These are phyloP conservation scores for Leishmania gerbilli DNA, from an alignment of 208 protist genomes.

Conservation along the genomic window DNA sequence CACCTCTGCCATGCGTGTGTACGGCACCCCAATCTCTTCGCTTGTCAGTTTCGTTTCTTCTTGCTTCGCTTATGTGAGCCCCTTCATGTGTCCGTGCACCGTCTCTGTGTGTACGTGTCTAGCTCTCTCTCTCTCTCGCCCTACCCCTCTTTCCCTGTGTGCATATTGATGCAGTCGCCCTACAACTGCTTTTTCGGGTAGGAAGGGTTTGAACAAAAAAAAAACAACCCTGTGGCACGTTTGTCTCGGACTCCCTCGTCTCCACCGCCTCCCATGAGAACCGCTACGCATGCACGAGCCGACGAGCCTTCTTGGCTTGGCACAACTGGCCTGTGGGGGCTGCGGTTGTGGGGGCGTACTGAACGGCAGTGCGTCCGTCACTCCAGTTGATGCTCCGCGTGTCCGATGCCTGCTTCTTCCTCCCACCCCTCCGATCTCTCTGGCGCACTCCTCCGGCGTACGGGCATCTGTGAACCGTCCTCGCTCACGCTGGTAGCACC, in stretches of 20 bases:
- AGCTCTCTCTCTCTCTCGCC: too few relatives aligned
- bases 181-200: too few relatives aligned
- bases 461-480: background rate
- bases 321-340: background rate
- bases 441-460: background rate
- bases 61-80: too few relatives aligned
- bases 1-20: too few relatives aligned
- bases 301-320: background rate
- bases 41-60: too few relatives aligned
- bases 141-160: too few relatives aligned
- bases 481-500: background rate
- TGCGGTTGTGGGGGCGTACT: background rate
- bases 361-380: background rate
- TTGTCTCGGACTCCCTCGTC: background rate
- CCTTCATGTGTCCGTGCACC: too few relatives aligned
- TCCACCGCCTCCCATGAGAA: background rate
- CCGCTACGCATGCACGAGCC: background rate
- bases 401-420: background rate
- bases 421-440: background rate
- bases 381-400: background rate
- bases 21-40: too few relatives aligned
- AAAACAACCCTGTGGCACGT: background rate
- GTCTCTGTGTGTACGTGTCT: too few relatives aligned
- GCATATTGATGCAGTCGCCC: too few relatives aligned
- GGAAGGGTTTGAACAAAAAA: too few relatives aligned